A percentile compares a stretch with the other conserved stretches of the same genome.
phyloP scores from a whole-genome alignment of 495 filamentous ascomycete species.

The Aspergillus hancockii region DNA sequence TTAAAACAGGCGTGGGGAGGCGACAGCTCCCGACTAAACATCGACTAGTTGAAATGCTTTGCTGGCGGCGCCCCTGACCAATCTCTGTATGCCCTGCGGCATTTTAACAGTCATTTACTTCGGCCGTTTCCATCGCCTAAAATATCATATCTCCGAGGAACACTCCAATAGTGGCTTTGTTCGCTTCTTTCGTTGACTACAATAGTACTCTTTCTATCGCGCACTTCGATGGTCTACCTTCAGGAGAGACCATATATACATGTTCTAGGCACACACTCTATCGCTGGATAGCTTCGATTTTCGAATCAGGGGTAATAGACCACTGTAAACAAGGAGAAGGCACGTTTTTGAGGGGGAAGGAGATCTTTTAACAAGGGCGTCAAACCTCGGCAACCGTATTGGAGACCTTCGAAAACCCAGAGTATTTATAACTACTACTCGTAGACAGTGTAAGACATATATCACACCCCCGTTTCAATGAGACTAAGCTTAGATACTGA shows the following conservation, averaged over 20 bases:
- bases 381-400: background rate
- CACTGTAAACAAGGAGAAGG: background rate
- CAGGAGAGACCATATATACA: background rate
- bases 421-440: background rate
- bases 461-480: background rate
- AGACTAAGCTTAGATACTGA: background rate
- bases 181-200: background rate
- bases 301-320: background rate
- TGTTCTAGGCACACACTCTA: background rate
- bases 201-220: background rate
- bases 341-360: background rate
- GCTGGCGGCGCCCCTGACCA: slow-evolving; percentile 1
- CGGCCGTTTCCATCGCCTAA: background rate
- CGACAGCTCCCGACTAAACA: background rate
- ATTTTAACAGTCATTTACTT: background rate
- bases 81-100: background rate
- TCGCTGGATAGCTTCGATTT: background rate
- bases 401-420: background rate
- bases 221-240: background rate
- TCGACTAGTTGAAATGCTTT: background rate
- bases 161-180: background rate
- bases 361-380: background rate
- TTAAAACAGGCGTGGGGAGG: background rate
- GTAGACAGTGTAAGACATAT: background rate
- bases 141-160: background rate